phyloP scores from a whole-genome alignment of 176 grass and related monocot species.

The Aegilops speltoides region DNA sequence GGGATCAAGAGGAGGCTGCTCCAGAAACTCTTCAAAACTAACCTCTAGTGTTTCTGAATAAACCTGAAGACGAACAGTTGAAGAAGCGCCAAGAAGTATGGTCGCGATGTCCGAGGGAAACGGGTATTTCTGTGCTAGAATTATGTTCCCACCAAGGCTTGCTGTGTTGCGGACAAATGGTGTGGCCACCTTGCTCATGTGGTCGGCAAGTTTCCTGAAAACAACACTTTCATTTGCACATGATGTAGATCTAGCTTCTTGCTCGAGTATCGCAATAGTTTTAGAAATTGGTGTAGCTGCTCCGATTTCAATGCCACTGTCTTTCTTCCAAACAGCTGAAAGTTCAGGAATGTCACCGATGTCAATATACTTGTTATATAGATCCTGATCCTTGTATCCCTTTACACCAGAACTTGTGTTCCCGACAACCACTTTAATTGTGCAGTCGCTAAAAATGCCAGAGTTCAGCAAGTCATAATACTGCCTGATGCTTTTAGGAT shows the following conservation, averaged over 20 bases:
- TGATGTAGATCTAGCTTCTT: neutral
- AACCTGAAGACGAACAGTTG: constrained; percentile 46
- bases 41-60: constrained; percentile 43
- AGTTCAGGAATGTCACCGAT: constrained; percentile 61
- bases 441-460: constrained; percentile 14
- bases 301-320: constrained; percentile 54
- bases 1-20: constrained; percentile 40
- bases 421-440: constrained; percentile 52
- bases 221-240: constrained; percentile 30
- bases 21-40: constrained; percentile 60
- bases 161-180: constrained; percentile 75
- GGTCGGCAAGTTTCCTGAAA: constrained; percentile 63
- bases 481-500: constrained; percentile 48
- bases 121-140: constrained; percentile 66
- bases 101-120: constrained; percentile 74
- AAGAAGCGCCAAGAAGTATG: constrained; percentile 58
- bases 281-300: constrained; percentile 57
- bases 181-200: constrained; percentile 71
- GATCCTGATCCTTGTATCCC: constrained; percentile 56
- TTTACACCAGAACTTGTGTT: constrained; percentile 63
- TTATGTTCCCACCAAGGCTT: constrained; percentile 72
- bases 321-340: constrained; percentile 30
- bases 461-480: constrained; percentile 50
- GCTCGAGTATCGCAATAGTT: constrained; percentile 42
- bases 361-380: constrained; percentile 62